phyloP scores from a whole-genome alignment of 805 yeast genomes.

The Cyberlindnera nakhonratchasimensis region DNA sequence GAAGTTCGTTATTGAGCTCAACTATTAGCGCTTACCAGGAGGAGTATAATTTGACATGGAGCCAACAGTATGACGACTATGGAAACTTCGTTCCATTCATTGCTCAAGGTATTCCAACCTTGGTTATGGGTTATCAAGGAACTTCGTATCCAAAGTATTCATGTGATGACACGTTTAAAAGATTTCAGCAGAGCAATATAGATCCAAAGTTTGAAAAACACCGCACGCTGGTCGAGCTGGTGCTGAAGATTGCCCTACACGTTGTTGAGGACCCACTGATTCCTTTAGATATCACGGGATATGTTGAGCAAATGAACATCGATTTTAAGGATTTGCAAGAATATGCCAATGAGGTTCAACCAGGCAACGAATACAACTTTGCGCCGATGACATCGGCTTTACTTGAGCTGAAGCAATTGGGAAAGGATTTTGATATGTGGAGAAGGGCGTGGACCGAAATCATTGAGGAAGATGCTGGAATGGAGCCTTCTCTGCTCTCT shows the following conservation, averaged over 20 bases:
- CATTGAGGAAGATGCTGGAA: slow-evolving; percentile 48
- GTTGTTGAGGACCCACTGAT: slow-evolving; percentile 74
- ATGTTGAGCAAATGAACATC: slow-evolving; percentile 41
- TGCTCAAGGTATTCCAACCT: slow-evolving; percentile 61
- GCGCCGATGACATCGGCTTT: slow-evolving; percentile 30
- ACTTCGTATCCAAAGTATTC: slow-evolving; percentile 46
- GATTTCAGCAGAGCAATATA: slow-evolving; percentile 41
- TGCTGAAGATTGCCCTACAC: slow-evolving; percentile 51
- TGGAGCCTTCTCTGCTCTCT: slow-evolving; percentile 71
- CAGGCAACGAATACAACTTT: slow-evolving; percentile 29
- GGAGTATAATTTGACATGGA: slow-evolving; percentile 50
- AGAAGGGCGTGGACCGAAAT: slow-evolving; percentile 59
- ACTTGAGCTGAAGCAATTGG: slow-evolving; percentile 40
- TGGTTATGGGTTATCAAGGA: slow-evolving; percentile 50
- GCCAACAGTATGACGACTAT: slow-evolving; percentile 33
- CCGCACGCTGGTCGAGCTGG: slow-evolving; percentile 49
- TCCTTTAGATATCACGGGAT: slow-evolving; percentile 56
- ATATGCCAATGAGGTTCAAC: slow-evolving; percentile 30
- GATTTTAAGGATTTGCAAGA: slow-evolving; percentile 46
- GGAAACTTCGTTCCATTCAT: slow-evolving; percentile 72
- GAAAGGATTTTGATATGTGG: slow-evolving; percentile 53
- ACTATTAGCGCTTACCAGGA: slow-evolving; percentile 29
- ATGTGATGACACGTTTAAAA: slow-evolving; percentile 62
- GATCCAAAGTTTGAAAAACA: slow-evolving; percentile 60
- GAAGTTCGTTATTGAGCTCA: slow-evolving; percentile 25